A percentile compares a stretch with the other conserved stretches of the same genome.
phyloP scores from a whole-genome alignment of 495 filamentous ascomycete species.

The Xanthoparmelia taractica region DNA sequence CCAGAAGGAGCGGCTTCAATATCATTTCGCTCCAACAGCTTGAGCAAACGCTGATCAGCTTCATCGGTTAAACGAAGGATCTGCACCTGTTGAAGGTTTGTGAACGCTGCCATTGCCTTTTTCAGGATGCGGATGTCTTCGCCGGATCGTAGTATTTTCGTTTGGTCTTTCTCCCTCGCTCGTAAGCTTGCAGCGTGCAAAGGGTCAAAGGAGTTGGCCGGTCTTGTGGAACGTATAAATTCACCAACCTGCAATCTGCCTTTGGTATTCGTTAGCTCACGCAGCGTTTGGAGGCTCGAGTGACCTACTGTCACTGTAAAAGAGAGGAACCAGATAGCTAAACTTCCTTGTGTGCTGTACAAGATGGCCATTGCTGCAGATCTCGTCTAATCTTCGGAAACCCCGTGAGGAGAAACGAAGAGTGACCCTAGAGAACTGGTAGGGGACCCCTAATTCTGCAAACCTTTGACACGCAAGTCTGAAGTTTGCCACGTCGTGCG shows the following conservation, averaged over 20 bases:
- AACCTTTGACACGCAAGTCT: slow-evolving; percentile 56
- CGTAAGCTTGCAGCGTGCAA: slow-evolving; percentile 34
- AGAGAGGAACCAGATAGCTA: slow-evolving; percentile 64
- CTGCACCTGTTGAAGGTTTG: slow-evolving; percentile 56
- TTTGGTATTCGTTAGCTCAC: slow-evolving; percentile 22
- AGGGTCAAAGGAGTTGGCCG: slow-evolving; percentile 22
- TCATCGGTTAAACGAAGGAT: slow-evolving; percentile 56
- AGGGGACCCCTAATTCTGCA: slow-evolving; percentile 51
- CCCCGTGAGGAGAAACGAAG: slow-evolving; percentile 54
- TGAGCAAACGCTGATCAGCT: slow-evolving; percentile 46
- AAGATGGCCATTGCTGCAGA: slow-evolving; percentile 42
- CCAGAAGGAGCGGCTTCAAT: slow-evolving; percentile 25
- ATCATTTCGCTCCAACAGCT: slow-evolving; percentile 31
- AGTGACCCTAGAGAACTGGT: slow-evolving; percentile 52
- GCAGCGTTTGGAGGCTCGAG: background rate
- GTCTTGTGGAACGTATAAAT: slow-evolving; percentile 24
- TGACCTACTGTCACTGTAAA: slow-evolving; percentile 46
- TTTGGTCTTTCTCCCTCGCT: slow-evolving; percentile 39
- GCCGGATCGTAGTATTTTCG: slow-evolving; percentile 33
- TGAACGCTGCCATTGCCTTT: slow-evolving; percentile 50
- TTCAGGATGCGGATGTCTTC: slow-evolving; percentile 43
- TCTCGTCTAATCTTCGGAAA: slow-evolving; percentile 47
- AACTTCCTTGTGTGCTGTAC: slow-evolving; percentile 58
- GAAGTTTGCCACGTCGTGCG: slow-evolving; percentile 42
- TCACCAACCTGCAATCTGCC: slow-evolving; percentile 32